Percentiles rank a stretch among this genome's conserved stretches.
phyloP scores from a whole-genome alignment of 768 basidiomycete genomes.

The Obba rivulosa region DNA sequence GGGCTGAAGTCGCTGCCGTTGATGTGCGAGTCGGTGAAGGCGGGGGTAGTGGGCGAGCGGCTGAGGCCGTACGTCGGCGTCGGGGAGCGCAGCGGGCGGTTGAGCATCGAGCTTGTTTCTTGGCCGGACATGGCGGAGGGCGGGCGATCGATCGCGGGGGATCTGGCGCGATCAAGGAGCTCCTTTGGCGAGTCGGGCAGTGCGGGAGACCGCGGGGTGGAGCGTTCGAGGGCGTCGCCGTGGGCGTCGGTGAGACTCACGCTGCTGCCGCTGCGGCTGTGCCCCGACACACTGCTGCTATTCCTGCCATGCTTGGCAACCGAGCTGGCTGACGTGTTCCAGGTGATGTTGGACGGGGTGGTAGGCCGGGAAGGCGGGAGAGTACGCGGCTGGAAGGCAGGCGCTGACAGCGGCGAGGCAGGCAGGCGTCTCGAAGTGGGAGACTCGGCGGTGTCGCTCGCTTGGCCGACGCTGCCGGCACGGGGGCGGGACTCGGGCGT shows the following conservation, averaged over 20 bases:
- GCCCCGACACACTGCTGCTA: conserved; percentile 38
- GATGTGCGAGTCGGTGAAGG: conserved; percentile 31
- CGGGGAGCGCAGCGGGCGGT: conserved; percentile 45
- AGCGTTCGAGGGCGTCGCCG: conserved; percentile 23
- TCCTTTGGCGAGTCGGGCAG: conserved; percentile 55
- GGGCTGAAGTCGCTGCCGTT: conserved; percentile 31
- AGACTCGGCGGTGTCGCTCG: conserved; percentile 31
- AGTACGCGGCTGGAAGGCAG: conserved; percentile 57
- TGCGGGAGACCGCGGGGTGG: conserved; percentile 49
- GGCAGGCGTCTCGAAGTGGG: conserved; percentile 59
- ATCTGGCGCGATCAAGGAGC: conserved; percentile 14
- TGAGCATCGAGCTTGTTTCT: conserved; percentile 43
- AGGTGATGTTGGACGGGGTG: conserved; percentile 76
- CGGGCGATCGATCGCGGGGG: conserved; percentile 25
- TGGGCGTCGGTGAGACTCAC: conserved; percentile 22
- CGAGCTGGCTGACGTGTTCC: conserved; percentile 40
- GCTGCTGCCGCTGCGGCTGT: conserved; percentile 26
- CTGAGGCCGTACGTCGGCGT: conserved; percentile 60
- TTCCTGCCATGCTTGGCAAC: conserved; percentile 46
- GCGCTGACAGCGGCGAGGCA: conserved; percentile 63
- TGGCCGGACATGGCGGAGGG: conserved; percentile 45
- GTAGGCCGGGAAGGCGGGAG: conserved; percentile 36
- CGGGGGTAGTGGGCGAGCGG: conserved; percentile 51
- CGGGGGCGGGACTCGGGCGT: conserved; percentile 48
- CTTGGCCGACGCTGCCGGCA: conserved; percentile 6